A percentile compares a stretch with the other conserved stretches of the same genome.
Conservation (phyloP, 306 rosid species). For the Cucumis hystrix region DNA sequence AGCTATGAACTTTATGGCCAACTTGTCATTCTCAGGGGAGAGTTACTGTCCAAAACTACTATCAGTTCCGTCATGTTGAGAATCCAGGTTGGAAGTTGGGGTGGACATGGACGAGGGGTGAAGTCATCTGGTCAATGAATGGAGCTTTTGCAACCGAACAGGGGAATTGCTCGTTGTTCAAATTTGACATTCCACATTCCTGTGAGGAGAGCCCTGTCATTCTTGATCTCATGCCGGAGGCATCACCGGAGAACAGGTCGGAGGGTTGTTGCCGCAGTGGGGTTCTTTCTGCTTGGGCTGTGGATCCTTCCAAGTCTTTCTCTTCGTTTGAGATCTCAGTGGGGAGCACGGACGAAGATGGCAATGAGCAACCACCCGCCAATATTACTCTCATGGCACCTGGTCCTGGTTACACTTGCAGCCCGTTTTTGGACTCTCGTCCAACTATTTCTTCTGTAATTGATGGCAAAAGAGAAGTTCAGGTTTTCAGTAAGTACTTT, state of each 20-base stretch:
- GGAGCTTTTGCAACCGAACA: constrained; percentile 59
- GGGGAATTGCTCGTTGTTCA: constrained; percentile 51
- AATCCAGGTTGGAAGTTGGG: constrained; percentile 68
- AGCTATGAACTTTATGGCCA: background rate
- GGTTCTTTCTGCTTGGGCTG: constrained; percentile 40
- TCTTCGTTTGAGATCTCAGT: constrained; percentile 59
- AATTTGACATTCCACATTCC: constrained; percentile 40
- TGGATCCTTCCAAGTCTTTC: constrained; percentile 37
- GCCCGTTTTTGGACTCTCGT: constrained; percentile 32
- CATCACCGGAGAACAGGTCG: constrained; percentile 26
- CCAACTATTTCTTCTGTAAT: constrained; percentile 39
- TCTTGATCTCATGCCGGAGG: constrained; percentile 32
- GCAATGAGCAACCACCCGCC: constrained; percentile 27
- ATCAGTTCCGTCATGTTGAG: constrained; percentile 53
- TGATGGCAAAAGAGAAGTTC: constrained; percentile 52
- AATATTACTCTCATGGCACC: constrained; percentile 57
- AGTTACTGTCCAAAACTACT: constrained; percentile 43
- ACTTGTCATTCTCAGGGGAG: constrained; percentile 37
- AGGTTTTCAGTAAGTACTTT: constrained; percentile 47
- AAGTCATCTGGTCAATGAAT: constrained; percentile 64
- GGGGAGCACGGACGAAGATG: constrained; percentile 19
- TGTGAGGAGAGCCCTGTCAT: constrained; percentile 47
- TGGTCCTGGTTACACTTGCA: constrained; percentile 72
- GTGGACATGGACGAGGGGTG: constrained; percentile 55
- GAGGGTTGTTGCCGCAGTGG: constrained; percentile 60